Base-by-base conservation (phyloP, 345 rosid species). In the Brassica incana region DNA sequence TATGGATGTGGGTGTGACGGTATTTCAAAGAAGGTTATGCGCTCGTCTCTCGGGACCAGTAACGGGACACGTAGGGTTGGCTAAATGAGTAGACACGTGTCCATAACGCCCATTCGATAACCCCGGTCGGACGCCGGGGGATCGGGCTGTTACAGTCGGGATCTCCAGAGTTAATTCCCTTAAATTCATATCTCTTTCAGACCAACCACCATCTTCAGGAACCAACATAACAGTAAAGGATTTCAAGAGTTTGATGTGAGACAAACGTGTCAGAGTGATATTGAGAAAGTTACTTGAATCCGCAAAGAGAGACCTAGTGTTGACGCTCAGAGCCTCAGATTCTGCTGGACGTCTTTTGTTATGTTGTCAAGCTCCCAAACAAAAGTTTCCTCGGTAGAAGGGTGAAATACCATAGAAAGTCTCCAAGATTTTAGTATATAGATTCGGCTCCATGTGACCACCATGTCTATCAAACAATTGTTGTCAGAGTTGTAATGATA, bases 261-360 rank as follows among this genome's bases (percentile, higher is more conserved):
- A 92, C 83, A 85, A 90, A 76, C 90, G 97, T 54, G 84, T 94
- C 32, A 92, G 83, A 83, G 88, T 94, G 58, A 90, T 90, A 58
- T 81, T 85, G 58, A 78, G 73, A 23, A 92, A 85, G 83, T 84
- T 89, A 73, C n/a, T 92, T n/a, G 77, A 80, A 58, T 85, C 95
- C 38, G 85, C 85, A 7, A 88, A 84, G 79, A 86, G 81, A 77
- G 89, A 87, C 75, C 87, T 89, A 14, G 73, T 81, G 5, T 78
- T 94, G 84, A 88, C 87, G 88, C 78, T 91, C 74, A 88, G 81
- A 78, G 77, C 91, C 78, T 91, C 74, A 88, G 81, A 78, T 78
- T 92, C 76, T 84, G 82, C 79, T 91, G 92, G 91, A 78, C 88
- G 62, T 87, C 89, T 5, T 74, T 88, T 36, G 84, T 81, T 54